Base-by-base conservation (phyloP, 1,284 basidiomycete species). In the Flammula alnicola region DNA sequence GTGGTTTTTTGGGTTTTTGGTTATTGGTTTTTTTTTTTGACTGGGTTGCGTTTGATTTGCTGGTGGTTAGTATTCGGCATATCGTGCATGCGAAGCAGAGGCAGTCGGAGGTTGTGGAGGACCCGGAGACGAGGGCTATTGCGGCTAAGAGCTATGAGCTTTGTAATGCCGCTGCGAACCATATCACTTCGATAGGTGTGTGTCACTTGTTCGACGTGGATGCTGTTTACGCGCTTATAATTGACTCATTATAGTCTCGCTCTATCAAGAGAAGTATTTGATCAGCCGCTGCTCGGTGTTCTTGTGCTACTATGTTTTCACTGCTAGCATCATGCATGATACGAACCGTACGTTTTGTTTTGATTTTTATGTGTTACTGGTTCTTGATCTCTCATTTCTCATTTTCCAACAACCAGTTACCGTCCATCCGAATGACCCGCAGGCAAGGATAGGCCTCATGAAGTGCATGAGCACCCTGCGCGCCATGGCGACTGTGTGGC, bases 291-390 rank as follows among this genome's bases (percentile, higher is more conserved):
- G 82, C 27, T 74, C 90, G 2, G 86, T 86, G 2, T 93, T 91
- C 64, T 69, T 92, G 38, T 86, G 81, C 55, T 94, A 91, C 62
- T 91, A 91, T 57, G 73, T 92, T 19, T 94, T 93, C 71, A 86
- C 84, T 6, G 91, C 91, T 16, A 83, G 84, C 51, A 84, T 93
- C 54, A 91, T 91, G 84, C 91, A 92, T 62, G 81, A 88, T 42
- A 83, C 81, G 1, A 82, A 74, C 27, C 67, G 88, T 90, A 55
- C 57, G 72, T 69, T 44, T 30, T 16, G 39, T 37, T 5, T 48
- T 5, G 12, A 30, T 31, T 10, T 26, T 6, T 29, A 6, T 38
- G 11, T 27, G 16, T 17, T 31, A n/a, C 35, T 20, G 27, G 22
- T 44, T 32, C 9, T 19, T 14, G 7, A 7, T 26, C 25, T 27